phyloP scores from a whole-genome alignment of 352 stramenopile species.

The Globisporangium paroecandrum region DNA sequence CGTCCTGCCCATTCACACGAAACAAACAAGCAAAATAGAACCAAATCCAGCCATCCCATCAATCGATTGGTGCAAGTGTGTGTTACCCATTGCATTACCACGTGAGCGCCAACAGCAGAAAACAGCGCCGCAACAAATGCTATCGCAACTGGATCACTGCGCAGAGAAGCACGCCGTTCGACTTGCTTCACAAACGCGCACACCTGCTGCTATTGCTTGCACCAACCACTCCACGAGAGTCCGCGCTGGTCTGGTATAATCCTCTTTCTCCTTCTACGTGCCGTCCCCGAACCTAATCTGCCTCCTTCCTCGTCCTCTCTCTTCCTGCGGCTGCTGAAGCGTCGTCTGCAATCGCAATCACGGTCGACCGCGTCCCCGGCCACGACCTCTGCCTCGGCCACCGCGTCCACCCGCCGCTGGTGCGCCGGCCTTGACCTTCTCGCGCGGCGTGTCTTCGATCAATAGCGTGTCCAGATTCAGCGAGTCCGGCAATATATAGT shows the following conservation, averaged over 20 bases:
- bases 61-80: not conserved
- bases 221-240: not conserved
- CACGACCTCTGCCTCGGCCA: conserved; percentile 75
- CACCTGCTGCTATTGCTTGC: not conserved
- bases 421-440: conserved; percentile 85
- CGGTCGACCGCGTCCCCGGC: conserved; percentile 43
- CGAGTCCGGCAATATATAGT: conserved; percentile 93
- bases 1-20: not conserved
- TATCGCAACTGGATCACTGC: not conserved
- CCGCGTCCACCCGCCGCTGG: conserved; percentile 62
- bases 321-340: not conserved
- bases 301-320: not conserved
- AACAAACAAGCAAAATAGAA: not conserved
- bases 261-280: conserved; percentile 5
- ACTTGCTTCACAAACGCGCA: not conserved
- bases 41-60: not conserved
- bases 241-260: not conserved
- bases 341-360: conserved; percentile 9
- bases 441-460: conserved; percentile 97
- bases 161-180: not conserved
- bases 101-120: not conserved
- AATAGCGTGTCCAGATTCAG: conserved; percentile 99
- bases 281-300: not conserved
- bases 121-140: not conserved
- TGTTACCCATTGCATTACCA: not conserved